Base-by-base conservation (phyloP, 1,284 basidiomycete species). In the Hortiboletus rubellus region DNA sequence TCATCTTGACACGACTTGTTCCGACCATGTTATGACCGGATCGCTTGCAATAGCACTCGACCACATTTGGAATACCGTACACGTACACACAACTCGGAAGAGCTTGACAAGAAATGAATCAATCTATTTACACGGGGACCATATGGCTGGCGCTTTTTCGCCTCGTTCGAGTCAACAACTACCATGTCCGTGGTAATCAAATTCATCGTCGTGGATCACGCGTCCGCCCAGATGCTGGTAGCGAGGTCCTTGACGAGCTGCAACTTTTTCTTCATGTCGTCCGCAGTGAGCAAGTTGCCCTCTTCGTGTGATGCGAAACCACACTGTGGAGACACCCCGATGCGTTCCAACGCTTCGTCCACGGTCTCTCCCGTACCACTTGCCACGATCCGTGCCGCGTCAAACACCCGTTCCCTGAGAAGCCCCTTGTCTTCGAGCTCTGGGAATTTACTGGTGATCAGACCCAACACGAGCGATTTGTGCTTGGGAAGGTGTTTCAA, bases 281-380 rank as follows among this genome's bases (percentile, higher is more conserved):
- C 48, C 1, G 47, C 34, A 2, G 12, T n/a, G 22, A 70, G 57
- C 49, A 57, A 43, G 66, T 87, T 88, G 0, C 87, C 87, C 58
- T 87, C 81, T 66, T 83, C 82, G 38, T 86, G 84, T 2, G 82
- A 84, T 22, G 86, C 84, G 65, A 91, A 91, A 5, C 89, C 90
- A 61, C 89, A 91, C 70, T 91, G 89, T 2, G 87, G 82, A 56
- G 84, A 86, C 66, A 91, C 82, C 55, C 80, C 82, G 30, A 91
- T 76, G 64, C 85, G 87, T 14, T 83, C 79, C 56, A 88, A 61
- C 8, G 85, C 86, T 52, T 75, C 76, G 63, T 82, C 81, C 55
- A 77, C 75, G 22, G 86, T 80, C 61, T 78, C 75, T 33, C 81
- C 76, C 27, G 76, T 74, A 17, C 82, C 86, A 42, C 78, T 68